Percentiles rank a stretch among this genome's conserved stretches.
These are phyloP conservation scores for Fraxinus platypoda DNA, from an alignment of 305 asterid genomes.

Conservation along the genomic window DNA sequence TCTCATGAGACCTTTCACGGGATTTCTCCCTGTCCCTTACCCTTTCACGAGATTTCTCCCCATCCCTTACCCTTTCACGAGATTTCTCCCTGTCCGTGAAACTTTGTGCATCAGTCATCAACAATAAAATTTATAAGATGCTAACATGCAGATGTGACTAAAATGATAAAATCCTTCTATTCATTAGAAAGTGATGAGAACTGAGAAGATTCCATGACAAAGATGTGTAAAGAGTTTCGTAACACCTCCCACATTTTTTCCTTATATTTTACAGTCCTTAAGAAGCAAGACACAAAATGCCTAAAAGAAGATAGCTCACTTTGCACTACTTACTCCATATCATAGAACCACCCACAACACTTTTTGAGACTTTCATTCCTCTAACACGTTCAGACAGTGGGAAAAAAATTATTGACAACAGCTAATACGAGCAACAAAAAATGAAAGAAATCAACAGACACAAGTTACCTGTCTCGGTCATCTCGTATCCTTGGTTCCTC, in stretches of 20 bases:
- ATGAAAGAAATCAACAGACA: neutral
- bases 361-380: neutral
- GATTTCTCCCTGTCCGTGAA: slow-evolving; percentile 79
- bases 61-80: slow-evolving; percentile 50
- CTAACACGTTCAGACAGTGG: neutral
- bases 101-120: slow-evolving; percentile 14
- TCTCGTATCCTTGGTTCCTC: slow-evolving; percentile 86
- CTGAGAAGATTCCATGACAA: neutral
- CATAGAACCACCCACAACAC: neutral
- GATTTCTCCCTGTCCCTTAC: slow-evolving; percentile 32
- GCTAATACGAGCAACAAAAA: neutral
- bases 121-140: neutral
- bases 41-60: slow-evolving; percentile 30
- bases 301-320: neutral
- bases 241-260: neutral
- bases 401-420: neutral
- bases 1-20: slow-evolving; percentile 45
- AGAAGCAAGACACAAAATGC: neutral
- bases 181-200: neutral
- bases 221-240: neutral
- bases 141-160: neutral
- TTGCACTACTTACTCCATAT: neutral
- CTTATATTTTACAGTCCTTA: neutral
- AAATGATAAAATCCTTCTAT: neutral
- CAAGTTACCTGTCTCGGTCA: slow-evolving; percentile 65